Evolutionary conservation across 2,329 filamentous ascomycete genomes (phyloP).

Genomic region (Aspergillus udagawae): DNA sequence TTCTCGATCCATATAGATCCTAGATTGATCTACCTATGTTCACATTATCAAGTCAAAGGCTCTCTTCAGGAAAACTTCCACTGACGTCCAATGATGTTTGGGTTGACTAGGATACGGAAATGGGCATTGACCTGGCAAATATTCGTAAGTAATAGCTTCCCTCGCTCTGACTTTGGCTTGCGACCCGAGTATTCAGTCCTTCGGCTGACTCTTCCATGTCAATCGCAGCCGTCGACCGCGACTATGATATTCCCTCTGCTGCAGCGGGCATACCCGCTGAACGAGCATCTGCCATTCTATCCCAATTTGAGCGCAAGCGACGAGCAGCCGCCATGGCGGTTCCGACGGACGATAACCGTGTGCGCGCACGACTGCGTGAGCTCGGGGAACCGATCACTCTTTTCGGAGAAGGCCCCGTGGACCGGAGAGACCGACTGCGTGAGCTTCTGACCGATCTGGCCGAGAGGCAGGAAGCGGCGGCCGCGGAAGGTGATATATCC

Average conservation of each 20-base stretch:
- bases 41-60: background rate
- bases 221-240: constrained; percentile 63
- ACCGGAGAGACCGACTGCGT: constrained; percentile 80
- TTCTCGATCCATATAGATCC: constrained; percentile 5
- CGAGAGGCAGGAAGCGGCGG: constrained; percentile 53
- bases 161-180: constrained; percentile 1
- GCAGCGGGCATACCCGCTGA: constrained; percentile 67
- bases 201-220: background rate
- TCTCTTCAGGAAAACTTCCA: constrained; percentile 7
- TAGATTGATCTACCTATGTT: background rate
- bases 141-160: constrained; percentile 51
- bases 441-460: constrained; percentile 72
- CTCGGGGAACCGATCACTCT: constrained; percentile 91
- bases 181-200: background rate
- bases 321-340: constrained; percentile 85
- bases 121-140: constrained; percentile 59
- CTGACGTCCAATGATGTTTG: constrained; percentile 17
- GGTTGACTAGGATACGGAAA: constrained; percentile 47
- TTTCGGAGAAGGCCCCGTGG: constrained; percentile 83
- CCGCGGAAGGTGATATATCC: constrained; percentile 45
- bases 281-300: constrained; percentile 78
- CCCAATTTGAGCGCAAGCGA: constrained; percentile 87
- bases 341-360: constrained; percentile 86
- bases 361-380: constrained; percentile 75
- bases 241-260: constrained; percentile 73